phyloP scores from a whole-genome alignment of 345 rosid genomes.

The Anacardium occidentale region DNA sequence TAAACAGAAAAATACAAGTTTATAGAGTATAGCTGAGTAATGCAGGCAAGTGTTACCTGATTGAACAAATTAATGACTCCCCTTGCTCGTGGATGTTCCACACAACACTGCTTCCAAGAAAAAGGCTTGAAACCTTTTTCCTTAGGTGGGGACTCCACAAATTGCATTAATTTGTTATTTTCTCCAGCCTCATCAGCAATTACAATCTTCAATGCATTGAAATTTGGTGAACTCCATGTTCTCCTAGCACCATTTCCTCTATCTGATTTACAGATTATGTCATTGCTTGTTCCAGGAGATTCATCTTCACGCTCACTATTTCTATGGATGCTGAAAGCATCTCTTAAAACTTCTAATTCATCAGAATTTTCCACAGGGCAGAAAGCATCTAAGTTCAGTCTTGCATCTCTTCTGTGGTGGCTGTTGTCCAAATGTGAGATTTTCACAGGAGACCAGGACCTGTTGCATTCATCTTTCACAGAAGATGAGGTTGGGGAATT shows the following conservation, averaged over 20 bases:
- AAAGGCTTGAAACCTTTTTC: conserved; percentile 57
- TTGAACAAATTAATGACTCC: conserved; percentile 36
- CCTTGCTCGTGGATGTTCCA: conserved; percentile 39
- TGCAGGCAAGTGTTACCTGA: conserved; percentile 39
- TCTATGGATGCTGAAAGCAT: conserved; percentile 28
- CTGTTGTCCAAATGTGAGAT: conserved; percentile 30
- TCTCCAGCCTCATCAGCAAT: conserved; percentile 42
- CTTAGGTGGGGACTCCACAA: conserved; percentile 60
- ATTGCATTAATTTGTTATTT: conserved; percentile 25
- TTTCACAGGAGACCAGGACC: conserved; percentile 25
- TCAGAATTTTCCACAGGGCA: conserved; percentile 30
- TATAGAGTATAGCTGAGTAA: not conserved
- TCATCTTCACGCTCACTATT: conserved; percentile 37
- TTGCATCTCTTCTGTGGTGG: conserved; percentile 30
- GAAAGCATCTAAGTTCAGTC: conserved; percentile 28
- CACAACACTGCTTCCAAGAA: conserved; percentile 54
- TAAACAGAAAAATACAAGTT: conserved; percentile 3
- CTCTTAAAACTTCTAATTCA: conserved; percentile 27
- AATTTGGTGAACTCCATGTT: conserved; percentile 67
- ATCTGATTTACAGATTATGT: conserved; percentile 31
- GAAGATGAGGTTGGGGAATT: conserved; percentile 33
- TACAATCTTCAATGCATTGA: conserved; percentile 57
- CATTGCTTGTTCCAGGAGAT: conserved; percentile 37
- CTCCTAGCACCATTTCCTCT: conserved; percentile 45
- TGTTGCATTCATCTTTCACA: conserved; percentile 34